Evolutionary conservation across 176 grass and related monocot species (phyloP), one percentile per base, ranked within the genome.

Genomic region (Thalia dealbata): DNA sequence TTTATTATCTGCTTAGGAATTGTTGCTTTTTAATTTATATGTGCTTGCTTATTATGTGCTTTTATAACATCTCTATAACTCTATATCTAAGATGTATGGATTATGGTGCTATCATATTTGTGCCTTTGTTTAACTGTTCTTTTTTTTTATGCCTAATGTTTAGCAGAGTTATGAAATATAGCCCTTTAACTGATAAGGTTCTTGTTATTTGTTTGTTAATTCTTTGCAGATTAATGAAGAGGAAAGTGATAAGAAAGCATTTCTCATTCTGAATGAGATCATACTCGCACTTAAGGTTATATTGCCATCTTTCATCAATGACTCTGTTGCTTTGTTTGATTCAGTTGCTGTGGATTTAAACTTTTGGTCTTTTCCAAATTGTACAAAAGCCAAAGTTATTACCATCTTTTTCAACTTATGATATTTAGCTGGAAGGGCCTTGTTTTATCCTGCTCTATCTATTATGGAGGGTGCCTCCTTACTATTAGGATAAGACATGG

Each of bases 201-300:
- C 4, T 16, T 63, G 0, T 2, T 27, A 21, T 58, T 58, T 58
- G 16, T 83, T 60, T 56, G 35, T 45, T 81, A 38, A 69, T 51
- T 78, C 78, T 83, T 74, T 81, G 76, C 84, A 96, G 93, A 84
- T 75, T n/a, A 90, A 96, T 79, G 93, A 92, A 83, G 89, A 92
- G 78, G 86, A 46, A 69, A 82, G 66, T 38, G 88, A 84, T 86
- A 88, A 84, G 74, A 96, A 96, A 79, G 93, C 89, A 62, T 96
- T 96, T 79, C 82, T 96, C 73, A 90, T 96, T 88, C 73, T 96
- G 68, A 96, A 96, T 81, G 93, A 96, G 78, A 85, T 96, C 65
- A 96, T 96, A 76, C 72, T 92, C 21, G 69, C 81, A 77, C 68
- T 96, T 54, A 96, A 96, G 89, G 92, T 96, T 83, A 74, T 55